phyloP scores from a whole-genome alignment of 169 alveolate genomes.

The Plasmodium blacklocki region DNA sequence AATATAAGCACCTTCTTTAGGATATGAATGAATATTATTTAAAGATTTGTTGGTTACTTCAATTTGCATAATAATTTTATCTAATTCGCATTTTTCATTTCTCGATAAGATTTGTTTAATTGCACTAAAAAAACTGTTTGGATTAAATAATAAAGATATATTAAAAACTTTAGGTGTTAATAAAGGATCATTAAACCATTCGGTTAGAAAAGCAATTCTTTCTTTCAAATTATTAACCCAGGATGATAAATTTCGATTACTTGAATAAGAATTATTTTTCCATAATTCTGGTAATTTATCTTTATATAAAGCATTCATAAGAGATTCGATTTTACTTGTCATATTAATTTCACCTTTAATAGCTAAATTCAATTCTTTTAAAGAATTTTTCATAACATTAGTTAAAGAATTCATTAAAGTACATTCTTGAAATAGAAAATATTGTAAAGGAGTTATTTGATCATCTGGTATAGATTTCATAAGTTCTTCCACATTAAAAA shows the following conservation, averaged over 20 bases:
- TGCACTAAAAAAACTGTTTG: constrained; percentile 97
- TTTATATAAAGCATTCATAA: constrained; percentile 89
- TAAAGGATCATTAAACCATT: constrained; percentile 94
- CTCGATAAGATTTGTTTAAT: constrained; percentile 95
- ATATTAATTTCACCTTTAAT: constrained; percentile 95
- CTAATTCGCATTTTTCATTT: constrained; percentile 92
- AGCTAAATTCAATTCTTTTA: constrained; percentile 93
- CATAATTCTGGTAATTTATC: constrained; percentile 93
- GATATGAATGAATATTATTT: constrained; percentile 90
- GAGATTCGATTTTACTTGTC: constrained; percentile 92
- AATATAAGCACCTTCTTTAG: constrained; percentile 93
- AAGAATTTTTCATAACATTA: constrained; percentile 78
- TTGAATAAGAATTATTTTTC: constrained; percentile 94
- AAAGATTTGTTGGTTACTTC: constrained; percentile 93
- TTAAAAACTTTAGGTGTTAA: constrained; percentile 93
- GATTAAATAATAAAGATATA: constrained; percentile 94
- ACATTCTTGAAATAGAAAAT: constrained; percentile 81
- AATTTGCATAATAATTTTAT: constrained; percentile 93
- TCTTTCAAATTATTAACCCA: constrained; percentile 94
- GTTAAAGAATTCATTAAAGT: constrained; percentile 45
- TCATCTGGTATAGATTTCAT: constrained; percentile 85
- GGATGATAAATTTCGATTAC: constrained; percentile 93
- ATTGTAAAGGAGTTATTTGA: constrained; percentile 90
- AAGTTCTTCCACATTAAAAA: constrained; percentile 67
- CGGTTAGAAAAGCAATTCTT: constrained; percentile 92